Conservation (phyloP, 106 monocot genomes). For the Posidonia australis region DNA sequence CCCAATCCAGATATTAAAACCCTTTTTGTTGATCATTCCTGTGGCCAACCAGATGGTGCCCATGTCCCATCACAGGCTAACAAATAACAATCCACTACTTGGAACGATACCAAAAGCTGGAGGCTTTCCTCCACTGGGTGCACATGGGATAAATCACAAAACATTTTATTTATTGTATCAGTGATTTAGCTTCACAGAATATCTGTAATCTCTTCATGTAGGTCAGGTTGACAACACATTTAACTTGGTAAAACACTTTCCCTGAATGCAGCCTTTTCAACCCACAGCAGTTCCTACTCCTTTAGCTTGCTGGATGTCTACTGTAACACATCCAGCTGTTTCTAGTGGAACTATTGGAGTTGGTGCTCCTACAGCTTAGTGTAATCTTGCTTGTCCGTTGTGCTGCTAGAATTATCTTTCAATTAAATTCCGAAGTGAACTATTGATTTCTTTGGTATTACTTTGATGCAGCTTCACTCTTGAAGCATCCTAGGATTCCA, state of each 20-base stretch:
- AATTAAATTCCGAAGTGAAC: not conserved
- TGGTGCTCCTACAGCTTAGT: constrained; percentile 37
- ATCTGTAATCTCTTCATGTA: not conserved
- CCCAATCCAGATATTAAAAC: constrained; percentile 98
- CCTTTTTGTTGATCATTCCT: constrained; percentile 90
- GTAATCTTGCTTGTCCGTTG: not conserved
- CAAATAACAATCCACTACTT: constrained; percentile 63
- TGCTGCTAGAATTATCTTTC: constrained; percentile 12
- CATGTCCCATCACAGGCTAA: constrained; percentile 64
- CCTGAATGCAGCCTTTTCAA: constrained; percentile 58
- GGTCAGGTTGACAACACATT: not conserved
- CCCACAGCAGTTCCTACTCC: constrained; percentile 57
- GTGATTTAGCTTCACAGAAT: not conserved
- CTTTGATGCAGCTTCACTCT: constrained; percentile 32
- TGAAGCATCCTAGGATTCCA: constrained; percentile 63
- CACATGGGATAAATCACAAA: constrained; percentile 56
- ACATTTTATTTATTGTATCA: not conserved
- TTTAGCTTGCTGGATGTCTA: constrained; percentile 94
- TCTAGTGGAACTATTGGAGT: constrained; percentile 73
- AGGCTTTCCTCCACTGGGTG: constrained; percentile 67
- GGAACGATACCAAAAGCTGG: constrained; percentile 72
- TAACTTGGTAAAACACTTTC: constrained; percentile 1
- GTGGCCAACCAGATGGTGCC: constrained; percentile 86
- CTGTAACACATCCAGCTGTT: constrained; percentile 62
- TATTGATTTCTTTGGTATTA: not conserved